These are phyloP conservation scores for Byssochlamys sp. DNA, from an alignment of 2,329 filamentous ascomycete species.

Conservation along the genomic window DNA sequence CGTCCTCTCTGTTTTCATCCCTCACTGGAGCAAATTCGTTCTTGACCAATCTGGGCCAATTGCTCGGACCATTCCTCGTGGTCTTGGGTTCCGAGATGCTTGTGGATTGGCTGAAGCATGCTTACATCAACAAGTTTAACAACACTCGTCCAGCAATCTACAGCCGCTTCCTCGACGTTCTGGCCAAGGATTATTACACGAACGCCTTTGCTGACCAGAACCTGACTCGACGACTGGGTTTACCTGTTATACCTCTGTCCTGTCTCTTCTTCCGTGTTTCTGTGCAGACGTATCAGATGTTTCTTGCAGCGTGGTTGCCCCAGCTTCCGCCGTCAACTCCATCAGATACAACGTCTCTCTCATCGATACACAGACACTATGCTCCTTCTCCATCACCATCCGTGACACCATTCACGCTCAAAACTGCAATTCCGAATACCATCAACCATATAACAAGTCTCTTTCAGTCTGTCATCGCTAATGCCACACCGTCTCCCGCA, in stretches of 20 bases:
- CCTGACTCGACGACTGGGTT: conserved; percentile 74
- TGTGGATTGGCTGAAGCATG: conserved; percentile 93
- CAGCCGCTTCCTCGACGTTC: conserved; percentile 76
- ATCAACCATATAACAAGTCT: conserved; percentile 34
- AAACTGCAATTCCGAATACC: conserved; percentile 48
- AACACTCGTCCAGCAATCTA: conserved; percentile 89
- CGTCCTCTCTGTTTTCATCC: conserved; percentile 47
- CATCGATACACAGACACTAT: conserved; percentile 38
- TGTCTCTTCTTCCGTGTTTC: conserved; percentile 91
- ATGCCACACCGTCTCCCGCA: conserved; percentile 33
- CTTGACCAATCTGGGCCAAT: conserved; percentile 53
- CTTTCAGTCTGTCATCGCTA: conserved; percentile 32
- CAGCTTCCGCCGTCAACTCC: conserved; percentile 48
- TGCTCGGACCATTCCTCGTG: conserved; percentile 83
- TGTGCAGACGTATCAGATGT: conserved; percentile 96
- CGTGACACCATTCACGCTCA: conserved; percentile 51
- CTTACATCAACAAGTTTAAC: conserved; percentile 97
- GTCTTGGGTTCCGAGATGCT: conserved; percentile 94
- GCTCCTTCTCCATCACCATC: conserved; percentile 56
- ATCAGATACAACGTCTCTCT: conserved; percentile 27
- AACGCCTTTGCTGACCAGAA: conserved; percentile 89
- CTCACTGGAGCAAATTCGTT: conserved; percentile 35
- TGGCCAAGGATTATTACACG: conserved; percentile 96
- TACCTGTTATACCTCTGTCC: conserved; percentile 84
- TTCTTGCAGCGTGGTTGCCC: conserved; percentile 76